Evolutionary conservation across 306 rosid species (phyloP).

Genomic region (Vicia sativa): DNA sequence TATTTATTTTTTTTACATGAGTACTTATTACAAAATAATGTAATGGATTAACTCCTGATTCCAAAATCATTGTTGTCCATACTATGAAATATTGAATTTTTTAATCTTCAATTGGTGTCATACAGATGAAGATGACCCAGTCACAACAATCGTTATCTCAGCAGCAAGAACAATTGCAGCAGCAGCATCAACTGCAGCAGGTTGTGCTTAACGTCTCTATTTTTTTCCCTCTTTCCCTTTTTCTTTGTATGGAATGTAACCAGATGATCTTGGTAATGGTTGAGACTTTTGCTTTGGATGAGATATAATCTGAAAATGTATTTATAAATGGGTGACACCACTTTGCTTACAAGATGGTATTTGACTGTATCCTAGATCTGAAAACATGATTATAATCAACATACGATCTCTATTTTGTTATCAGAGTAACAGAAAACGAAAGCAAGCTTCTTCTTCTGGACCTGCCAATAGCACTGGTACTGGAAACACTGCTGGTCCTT

Average conservation of each 20-base stretch:
- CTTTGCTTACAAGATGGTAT: background rate
- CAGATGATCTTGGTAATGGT: conserved; percentile 18
- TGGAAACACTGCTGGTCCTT: conserved; percentile 83
- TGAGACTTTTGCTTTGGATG: background rate
- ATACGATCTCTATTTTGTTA: conserved; percentile 27
- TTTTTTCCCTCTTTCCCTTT: background rate
- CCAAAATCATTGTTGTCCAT: too few relatives aligned
- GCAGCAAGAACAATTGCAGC: conserved; percentile 74
- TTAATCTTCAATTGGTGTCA: conserved; percentile 36
- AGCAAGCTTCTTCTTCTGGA: conserved; percentile 82
- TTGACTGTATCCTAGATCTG: background rate
- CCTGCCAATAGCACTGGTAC: conserved; percentile 96
- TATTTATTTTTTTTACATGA: too few relatives aligned
- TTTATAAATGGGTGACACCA: background rate
- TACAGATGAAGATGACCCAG: conserved; percentile 73
- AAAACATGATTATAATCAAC: background rate
- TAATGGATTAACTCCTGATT: too few relatives aligned
- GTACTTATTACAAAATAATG: too few relatives aligned
- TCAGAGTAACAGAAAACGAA: conserved; percentile 69
- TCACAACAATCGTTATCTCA: conserved; percentile 81
- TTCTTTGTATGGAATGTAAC: conserved; percentile 11
- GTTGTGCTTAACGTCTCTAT: conserved; percentile 46
- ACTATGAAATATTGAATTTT: conserved; percentile 15
- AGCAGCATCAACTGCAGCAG: conserved; percentile 80
- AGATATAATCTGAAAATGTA: background rate